These are phyloP conservation scores for Sporothrix euskadiensis DNA, from an alignment of 2,329 filamentous ascomycete species.

Conservation along the genomic window DNA sequence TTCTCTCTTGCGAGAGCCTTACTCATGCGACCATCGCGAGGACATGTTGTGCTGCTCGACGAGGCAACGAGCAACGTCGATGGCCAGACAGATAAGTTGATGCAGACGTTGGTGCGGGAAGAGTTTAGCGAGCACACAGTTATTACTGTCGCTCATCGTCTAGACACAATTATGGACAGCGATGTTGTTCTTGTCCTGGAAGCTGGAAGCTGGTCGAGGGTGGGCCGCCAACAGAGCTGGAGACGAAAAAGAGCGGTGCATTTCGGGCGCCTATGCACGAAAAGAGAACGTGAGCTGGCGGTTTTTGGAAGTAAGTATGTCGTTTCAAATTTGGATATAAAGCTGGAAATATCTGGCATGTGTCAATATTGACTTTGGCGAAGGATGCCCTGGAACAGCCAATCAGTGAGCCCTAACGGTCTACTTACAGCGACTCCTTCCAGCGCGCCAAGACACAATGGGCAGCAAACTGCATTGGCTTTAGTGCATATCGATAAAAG, in stretches of 20 bases:
- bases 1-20: not conserved
- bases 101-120: not conserved
- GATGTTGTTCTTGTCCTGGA: not conserved
- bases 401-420: not conserved
- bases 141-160: not conserved
- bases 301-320: not conserved
- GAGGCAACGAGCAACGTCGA: not conserved
- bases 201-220: not conserved
- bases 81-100: not conserved
- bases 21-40: not conserved
- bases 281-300: not conserved
- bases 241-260: not conserved
- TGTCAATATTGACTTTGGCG: constrained; percentile 15
- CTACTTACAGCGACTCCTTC: not conserved
- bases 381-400: not conserved
- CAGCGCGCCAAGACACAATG: not conserved
- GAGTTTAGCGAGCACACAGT: not conserved
- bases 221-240: not conserved
- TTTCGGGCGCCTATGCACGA: not conserved
- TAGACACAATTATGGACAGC: not conserved
- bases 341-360: not conserved
- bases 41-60: not conserved
- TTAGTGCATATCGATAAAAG: not conserved
- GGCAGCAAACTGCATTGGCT: not conserved
- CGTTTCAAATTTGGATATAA: not conserved